These are phyloP conservation scores for Cystobasidium pallidum DNA, from an alignment of 1,284 basidiomycete genomes.

Conservation along the genomic window DNA sequence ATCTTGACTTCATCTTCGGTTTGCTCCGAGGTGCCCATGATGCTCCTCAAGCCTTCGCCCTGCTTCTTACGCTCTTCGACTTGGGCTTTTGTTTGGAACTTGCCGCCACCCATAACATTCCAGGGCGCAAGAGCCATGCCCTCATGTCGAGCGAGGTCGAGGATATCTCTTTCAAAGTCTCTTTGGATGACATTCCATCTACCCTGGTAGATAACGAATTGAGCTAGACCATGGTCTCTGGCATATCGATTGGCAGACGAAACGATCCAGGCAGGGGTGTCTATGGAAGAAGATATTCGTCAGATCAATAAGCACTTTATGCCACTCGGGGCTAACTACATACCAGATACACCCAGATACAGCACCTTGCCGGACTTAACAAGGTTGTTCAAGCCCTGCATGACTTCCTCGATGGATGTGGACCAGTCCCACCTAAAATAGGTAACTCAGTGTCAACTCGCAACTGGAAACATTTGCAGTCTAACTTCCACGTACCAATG, in stretches of 20 bases:
- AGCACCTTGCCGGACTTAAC: constrained; percentile 61
- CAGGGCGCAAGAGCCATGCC: constrained; percentile 59
- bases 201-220: constrained; percentile 66
- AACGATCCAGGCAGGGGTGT: constrained; percentile 66
- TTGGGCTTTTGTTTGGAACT: constrained; percentile 56
- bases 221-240: constrained; percentile 60
- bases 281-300: neutral
- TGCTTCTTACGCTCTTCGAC: constrained; percentile 58
- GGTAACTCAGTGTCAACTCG: neutral
- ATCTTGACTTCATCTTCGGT: constrained; percentile 54
- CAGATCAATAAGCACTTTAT: too few species aligned
- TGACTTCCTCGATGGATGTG: constrained; percentile 64
- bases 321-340: neutral
- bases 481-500: constrained; percentile 20
- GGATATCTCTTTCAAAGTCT: constrained; percentile 66
- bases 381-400: constrained; percentile 62
- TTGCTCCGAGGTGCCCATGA: constrained; percentile 52
- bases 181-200: constrained; percentile 61
- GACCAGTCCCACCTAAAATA: constrained; percentile 57
- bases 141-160: constrained; percentile 50
- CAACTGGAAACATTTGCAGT: too few species aligned
- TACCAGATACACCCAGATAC: constrained; percentile 59
- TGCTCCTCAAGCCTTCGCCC: constrained; percentile 60
- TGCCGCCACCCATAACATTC: constrained; percentile 62
- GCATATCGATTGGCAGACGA: constrained; percentile 63